phyloP scores from a whole-genome alignment of 1,139 yeast species.

The Trichomonascaceae sp. region DNA sequence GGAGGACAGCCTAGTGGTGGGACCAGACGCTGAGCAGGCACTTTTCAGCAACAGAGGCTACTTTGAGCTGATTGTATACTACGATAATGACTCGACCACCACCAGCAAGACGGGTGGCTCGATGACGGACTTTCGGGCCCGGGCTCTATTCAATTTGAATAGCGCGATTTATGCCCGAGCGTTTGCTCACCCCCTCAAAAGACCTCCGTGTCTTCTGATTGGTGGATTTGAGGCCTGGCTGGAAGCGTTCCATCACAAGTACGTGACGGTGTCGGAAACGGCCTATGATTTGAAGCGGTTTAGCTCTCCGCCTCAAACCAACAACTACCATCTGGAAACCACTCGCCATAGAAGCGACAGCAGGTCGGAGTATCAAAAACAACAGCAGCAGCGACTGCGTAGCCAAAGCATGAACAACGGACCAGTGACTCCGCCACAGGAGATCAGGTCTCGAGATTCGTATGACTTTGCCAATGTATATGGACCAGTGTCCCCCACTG shows the following conservation, averaged over 20 bases:
- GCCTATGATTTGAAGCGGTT: neutral
- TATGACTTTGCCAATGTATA: neutral
- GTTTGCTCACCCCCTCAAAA: slow-evolving; percentile 34
- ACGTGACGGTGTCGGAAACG: neutral
- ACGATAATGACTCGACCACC: slow-evolving; percentile 29
- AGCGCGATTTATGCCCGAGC: slow-evolving; percentile 25
- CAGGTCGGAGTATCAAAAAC: neutral
- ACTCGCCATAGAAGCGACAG: neutral
- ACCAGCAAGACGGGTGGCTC: slow-evolving; percentile 12
- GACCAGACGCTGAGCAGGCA: slow-evolving; percentile 40
- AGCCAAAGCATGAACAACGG: neutral
- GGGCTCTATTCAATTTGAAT: slow-evolving; percentile 12
- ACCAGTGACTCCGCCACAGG: slow-evolving; percentile 9
- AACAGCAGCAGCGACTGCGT: neutral
- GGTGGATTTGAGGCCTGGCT: slow-evolving; percentile 43
- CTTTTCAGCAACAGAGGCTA: slow-evolving; percentile 39
- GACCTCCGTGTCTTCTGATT: slow-evolving; percentile 41
- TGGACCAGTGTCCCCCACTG: slow-evolving; percentile 6
- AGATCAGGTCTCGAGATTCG: slow-evolving; percentile 11
- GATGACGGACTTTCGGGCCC: slow-evolving; percentile 9
- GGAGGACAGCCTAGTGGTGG: slow-evolving; percentile 41
- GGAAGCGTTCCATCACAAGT: slow-evolving; percentile 20
- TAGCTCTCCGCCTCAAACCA: no score
- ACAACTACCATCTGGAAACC: no score
- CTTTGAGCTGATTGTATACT: slow-evolving; percentile 51